These are phyloP conservation scores for Kodamaea fukazawae DNA, from an alignment of 805 yeast genomes.

Conservation along the genomic window DNA sequence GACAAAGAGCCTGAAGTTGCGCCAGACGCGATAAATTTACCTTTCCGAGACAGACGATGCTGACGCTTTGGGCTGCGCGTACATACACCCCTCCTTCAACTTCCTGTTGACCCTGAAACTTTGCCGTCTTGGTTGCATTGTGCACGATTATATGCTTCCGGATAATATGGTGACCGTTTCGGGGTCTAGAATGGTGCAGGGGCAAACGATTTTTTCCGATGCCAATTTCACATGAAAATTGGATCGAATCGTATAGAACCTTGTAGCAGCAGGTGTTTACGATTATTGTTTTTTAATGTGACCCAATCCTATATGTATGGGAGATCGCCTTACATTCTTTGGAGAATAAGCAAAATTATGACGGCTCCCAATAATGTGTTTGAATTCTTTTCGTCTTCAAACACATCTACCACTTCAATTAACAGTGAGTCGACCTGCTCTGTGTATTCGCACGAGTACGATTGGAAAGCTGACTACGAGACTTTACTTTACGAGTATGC, in stretches of 20 bases:
- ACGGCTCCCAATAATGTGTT: background rate
- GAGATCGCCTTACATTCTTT: background rate
- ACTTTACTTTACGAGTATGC: slow-evolving; percentile 6
- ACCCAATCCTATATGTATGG: background rate
- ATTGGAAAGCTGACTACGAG: slow-evolving; percentile 6
- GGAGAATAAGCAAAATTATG: background rate
- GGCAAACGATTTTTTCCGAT: background rate
- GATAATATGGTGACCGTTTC: background rate
- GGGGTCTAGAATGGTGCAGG: background rate
- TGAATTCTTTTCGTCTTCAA: slow-evolving; percentile 8
- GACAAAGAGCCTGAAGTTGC: too few relatives aligned
- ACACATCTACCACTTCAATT: slow-evolving; percentile 7
- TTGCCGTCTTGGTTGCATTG: too few relatives aligned
- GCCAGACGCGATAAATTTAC: too few relatives aligned
- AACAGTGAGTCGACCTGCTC: slow-evolving; percentile 4
- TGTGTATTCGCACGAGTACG: background rate
- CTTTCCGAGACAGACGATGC: too few relatives aligned
- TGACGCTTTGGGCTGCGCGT: too few relatives aligned
- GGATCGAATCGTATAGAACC: background rate
- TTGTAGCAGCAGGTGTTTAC: background rate
- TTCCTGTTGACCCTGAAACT: too few relatives aligned
- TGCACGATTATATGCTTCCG: background rate
- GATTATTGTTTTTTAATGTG: background rate
- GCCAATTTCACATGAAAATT: background rate
- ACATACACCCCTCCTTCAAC: too few relatives aligned